phyloP scores from a whole-genome alignment of 2,329 filamentous ascomycete species.

The Lachnellula willkommii region DNA sequence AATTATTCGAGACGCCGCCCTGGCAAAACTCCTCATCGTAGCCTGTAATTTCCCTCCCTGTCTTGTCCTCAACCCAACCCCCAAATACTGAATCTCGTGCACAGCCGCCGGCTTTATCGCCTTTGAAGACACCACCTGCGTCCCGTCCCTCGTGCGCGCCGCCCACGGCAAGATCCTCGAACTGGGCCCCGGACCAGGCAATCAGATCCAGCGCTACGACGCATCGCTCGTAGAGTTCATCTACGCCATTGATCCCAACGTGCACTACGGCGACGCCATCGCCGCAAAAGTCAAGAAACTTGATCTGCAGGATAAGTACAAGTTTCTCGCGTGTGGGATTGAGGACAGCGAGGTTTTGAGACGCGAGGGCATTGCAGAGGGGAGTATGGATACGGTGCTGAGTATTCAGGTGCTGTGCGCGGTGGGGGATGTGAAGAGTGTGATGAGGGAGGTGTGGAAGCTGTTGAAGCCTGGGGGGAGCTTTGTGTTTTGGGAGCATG shows the following conservation, averaged over 20 bases:
- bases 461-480: conserved; percentile 42
- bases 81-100: conserved; percentile 9
- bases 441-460: conserved; percentile 34
- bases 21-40: conserved; percentile 20
- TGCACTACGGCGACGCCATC: conserved; percentile 30
- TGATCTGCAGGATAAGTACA: conserved; percentile 34
- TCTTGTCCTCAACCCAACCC: not conserved
- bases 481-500: conserved; percentile 44
- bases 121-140: conserved; percentile 32
- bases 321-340: conserved; percentile 34
- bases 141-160: conserved; percentile 30
- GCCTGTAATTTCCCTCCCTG: conserved; percentile 17
- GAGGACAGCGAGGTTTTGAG: conserved; percentile 37
- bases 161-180: conserved; percentile 38
- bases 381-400: conserved; percentile 37
- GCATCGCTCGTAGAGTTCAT: conserved; percentile 29
- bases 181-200: conserved; percentile 40
- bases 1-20: conserved; percentile 22
- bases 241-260: conserved; percentile 40
- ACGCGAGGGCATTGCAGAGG: conserved; percentile 33
- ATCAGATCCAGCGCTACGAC: conserved; percentile 38
- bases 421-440: conserved; percentile 28
- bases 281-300: conserved; percentile 28
- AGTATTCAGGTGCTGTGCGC: conserved; percentile 42
- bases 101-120: conserved; percentile 29